A percentile compares a stretch with the other conserved stretches of the same genome.
Conservation (phyloP, 1,284 basidiomycete species). For the Mycena citricolor region DNA sequence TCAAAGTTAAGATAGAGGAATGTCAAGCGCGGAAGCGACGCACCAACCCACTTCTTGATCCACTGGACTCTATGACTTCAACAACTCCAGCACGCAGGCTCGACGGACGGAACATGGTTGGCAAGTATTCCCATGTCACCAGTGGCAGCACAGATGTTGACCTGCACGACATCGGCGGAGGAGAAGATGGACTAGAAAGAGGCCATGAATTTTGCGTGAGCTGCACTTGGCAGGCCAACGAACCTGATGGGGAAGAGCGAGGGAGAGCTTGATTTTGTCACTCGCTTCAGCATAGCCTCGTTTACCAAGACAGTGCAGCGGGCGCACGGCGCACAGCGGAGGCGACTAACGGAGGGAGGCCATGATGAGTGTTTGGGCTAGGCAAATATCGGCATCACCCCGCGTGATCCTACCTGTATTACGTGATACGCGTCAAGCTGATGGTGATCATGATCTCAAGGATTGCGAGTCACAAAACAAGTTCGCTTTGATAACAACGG, state of each 20-base stretch:
- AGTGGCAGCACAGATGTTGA: constrained; percentile 90
- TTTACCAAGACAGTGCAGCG: constrained; percentile 51
- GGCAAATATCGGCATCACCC: no score
- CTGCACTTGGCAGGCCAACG: constrained; percentile 33
- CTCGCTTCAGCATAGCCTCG: constrained; percentile 87
- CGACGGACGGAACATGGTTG: constrained; percentile 94
- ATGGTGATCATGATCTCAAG: no score
- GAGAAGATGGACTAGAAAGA: constrained; percentile 76
- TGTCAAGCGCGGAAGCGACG: constrained; percentile 33
- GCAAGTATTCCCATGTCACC: constrained; percentile 99
- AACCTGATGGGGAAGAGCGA: constrained; percentile 93
- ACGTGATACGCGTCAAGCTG: no score
- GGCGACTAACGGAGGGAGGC: constrained; percentile 71
- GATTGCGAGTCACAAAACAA: no score
- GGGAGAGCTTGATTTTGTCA: constrained; percentile 86
- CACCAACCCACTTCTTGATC: constrained; percentile 95
- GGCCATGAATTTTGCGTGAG: constrained; percentile 14
- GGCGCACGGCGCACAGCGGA: constrained; percentile 61
- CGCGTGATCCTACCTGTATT: no score
- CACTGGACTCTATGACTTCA: constrained; percentile 85
- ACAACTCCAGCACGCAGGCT: constrained; percentile 91
- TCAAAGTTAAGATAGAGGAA: neutral
- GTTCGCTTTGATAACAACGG: no score
- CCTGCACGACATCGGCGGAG: constrained; percentile 87
- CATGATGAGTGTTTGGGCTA: no score